Evolutionary conservation across 2,329 filamentous ascomycete genomes (phyloP), one percentile per base, ranked within the genome.

Genomic region (Fonsecaea pedrosoi): DNA sequence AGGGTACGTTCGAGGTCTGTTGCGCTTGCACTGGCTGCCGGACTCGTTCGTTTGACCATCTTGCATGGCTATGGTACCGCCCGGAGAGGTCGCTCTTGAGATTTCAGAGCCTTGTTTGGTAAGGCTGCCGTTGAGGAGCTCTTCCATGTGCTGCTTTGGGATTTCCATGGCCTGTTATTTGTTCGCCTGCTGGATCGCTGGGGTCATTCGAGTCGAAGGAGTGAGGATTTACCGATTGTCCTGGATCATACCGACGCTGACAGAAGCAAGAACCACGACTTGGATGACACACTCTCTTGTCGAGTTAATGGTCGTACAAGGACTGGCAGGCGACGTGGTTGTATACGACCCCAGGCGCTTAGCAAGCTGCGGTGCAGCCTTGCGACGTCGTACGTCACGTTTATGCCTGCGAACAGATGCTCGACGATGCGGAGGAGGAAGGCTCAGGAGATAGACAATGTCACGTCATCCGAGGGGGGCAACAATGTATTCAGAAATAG

Each of bases 41-140:
- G 84, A 82, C 60, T 81, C 78, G 65, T 79, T 79, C 67, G 79
- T 77, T 55, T 77, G 74, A 70, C 84, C 84, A 73, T 87, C 85
- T 67, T 81, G 74, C 72, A 82, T 81, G 35, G 74, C 70, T 32
- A 77, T 78, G 71, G 78, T 80, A 70, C 78, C 84, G 69, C 92
- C 92, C 2, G 94, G 94, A 1, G 93, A 94, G 53, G 93, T 95
- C 45, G 92, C 92, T 76, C 93, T 88, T 57, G 94, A 97, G 75
- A 92, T 89, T 73, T 91, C 89, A 32, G 45, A 65, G 30, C 55
- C 69, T 59, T 67, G 38, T 61, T 67, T 69, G 25, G 13, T 50
- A 45, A 57, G 62, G 55, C 54, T 60, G 58, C 50, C 68, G 38
- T 67, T 65, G 55, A 64, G 12, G 62, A 69, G 34, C 54, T 62